Conservation (phyloP, 805 yeast genomes). For the Yarrowia sp. region DNA sequence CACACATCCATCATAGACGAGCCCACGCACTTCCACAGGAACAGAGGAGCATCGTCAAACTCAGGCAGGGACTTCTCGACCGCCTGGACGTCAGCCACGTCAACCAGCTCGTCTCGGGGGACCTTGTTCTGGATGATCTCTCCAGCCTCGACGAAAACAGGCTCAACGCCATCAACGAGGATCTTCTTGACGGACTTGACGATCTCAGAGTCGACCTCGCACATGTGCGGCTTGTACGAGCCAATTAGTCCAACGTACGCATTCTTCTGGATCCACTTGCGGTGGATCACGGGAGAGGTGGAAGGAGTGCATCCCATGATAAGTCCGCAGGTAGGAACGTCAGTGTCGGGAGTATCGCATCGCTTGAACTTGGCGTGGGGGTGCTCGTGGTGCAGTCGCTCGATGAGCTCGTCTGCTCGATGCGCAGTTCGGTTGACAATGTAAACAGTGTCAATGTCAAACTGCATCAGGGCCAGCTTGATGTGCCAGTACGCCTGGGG, state of each 20-base stretch:
- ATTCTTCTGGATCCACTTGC: constrained; percentile 3
- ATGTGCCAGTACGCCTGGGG: constrained; percentile 26
- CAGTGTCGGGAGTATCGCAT: not conserved
- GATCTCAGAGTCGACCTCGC: constrained; percentile 2
- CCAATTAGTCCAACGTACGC: constrained; percentile 20
- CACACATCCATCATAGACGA: constrained; percentile 19
- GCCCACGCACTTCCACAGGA: constrained; percentile 25
- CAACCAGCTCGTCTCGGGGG: not conserved
- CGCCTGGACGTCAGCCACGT: not conserved
- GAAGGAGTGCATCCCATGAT: constrained; percentile 20
- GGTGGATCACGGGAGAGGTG: constrained; percentile 1
- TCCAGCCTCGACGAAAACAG: constrained; percentile 14
- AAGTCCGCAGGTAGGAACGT: not conserved
- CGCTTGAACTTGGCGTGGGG: not conserved
- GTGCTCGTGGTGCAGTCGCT: not conserved
- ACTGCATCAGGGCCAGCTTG: constrained; percentile 21
- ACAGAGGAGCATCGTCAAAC: not conserved
- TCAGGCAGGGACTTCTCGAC: not conserved
- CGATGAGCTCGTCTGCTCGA: constrained; percentile 5
- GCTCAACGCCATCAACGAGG: constrained; percentile 7
- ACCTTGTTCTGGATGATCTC: constrained; percentile 19
- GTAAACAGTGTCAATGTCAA: not conserved
- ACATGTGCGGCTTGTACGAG: constrained; percentile 25
- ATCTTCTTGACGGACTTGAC: not conserved
- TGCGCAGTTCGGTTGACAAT: constrained; percentile 9